Base-by-base conservation (phyloP, 345 rosid genomes). In the Geranium rotundifolium region DNA sequence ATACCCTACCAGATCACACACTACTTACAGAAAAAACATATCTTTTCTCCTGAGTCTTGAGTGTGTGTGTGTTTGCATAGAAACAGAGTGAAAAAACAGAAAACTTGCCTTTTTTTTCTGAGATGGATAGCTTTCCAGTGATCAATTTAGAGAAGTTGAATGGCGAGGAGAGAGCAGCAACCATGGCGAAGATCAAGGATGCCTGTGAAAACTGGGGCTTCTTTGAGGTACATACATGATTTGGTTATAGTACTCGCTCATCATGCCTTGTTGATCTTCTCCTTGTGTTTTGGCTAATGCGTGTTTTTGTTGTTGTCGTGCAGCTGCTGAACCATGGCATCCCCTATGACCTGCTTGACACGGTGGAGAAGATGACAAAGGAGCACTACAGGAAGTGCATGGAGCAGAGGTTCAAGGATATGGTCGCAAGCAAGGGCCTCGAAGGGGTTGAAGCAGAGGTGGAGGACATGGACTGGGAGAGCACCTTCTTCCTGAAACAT, bases 161-260 rank as follows among this genome's bases (percentile, higher is more conserved):
- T n/a, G 92, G 95, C 54, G 84, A 77, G 65, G 88, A 80, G 74
- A 81, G 91, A 73, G 66, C 68, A 18, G 62, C 69, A 34, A 77
- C 73, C 63, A 76, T 85, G 98, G 84, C 79, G 64, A 72, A 80
- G 71, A 89, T 92, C 81, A 78, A 85, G 57, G 95, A 89, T 75
- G 98, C 96, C 71, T 92, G 98, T 65, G 95, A 92, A 65, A 92
- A 87, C 72, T 92, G 98, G 98, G 98, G 98, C 0, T 92, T 92
- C 82, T 89, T 92, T 68, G 88, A 92, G 98, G 98, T 92, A 76
- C 57, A 7, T 19, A 16, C 41, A 29, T 34, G 17, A 17, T 20
- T 57, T 17, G 41, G 7, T 60, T 50, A 7, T 60, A 31, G 17
- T 17, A 6, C 30, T 34, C 10, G 41, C 41, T 34, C 41, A 4